phyloP scores from a whole-genome alignment of 1,139 yeast genomes.

The Eremothecium cymbalariae region DNA sequence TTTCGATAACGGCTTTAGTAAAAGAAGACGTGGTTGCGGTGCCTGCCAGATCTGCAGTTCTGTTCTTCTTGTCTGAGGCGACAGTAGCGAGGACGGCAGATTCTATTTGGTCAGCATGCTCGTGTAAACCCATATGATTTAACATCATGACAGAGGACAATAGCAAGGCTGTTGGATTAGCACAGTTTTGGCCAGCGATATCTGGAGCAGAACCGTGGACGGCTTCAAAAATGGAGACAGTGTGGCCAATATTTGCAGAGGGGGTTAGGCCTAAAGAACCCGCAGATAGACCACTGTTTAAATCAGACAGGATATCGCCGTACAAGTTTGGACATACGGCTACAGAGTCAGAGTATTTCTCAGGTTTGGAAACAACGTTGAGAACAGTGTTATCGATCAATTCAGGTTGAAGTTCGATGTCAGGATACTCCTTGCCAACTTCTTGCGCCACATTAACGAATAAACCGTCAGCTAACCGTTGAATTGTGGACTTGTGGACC shows the following conservation, averaged over 20 bases:
- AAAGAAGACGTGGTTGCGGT: conserved; percentile 79
- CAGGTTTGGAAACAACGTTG: conserved; percentile 82
- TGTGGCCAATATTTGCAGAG: conserved; percentile 98
- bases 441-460: conserved; percentile 89
- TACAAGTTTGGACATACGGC: conserved; percentile 99
- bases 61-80: conserved; percentile 87
- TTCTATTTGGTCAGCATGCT: conserved; percentile 77
- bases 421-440: conserved; percentile 86
- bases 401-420: conserved; percentile 72
- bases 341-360: conserved; percentile 72
- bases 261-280: conserved; percentile 99
- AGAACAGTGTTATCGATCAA: conserved; percentile 92
- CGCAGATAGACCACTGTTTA: conserved; percentile 84
- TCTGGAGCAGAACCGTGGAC: conserved; percentile 99
- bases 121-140: conserved; percentile 89
- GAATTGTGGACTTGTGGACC: conserved; percentile 97
- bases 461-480: conserved; percentile 96
- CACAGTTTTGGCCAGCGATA: conserved; percentile 95
- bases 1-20: conserved; percentile 69
- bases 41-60: conserved; percentile 97
- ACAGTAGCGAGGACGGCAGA: conserved; percentile 83
- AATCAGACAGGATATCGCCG: conserved; percentile 97
- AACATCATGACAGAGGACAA: conserved; percentile 97
- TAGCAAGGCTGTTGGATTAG: conserved; percentile 96
- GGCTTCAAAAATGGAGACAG: conserved; percentile 95